A percentile compares a stretch with the other conserved stretches of the same genome.
phyloP scores from a whole-genome alignment of 495 filamentous ascomycete genomes.

The Penicillium psychrofluorescens region DNA sequence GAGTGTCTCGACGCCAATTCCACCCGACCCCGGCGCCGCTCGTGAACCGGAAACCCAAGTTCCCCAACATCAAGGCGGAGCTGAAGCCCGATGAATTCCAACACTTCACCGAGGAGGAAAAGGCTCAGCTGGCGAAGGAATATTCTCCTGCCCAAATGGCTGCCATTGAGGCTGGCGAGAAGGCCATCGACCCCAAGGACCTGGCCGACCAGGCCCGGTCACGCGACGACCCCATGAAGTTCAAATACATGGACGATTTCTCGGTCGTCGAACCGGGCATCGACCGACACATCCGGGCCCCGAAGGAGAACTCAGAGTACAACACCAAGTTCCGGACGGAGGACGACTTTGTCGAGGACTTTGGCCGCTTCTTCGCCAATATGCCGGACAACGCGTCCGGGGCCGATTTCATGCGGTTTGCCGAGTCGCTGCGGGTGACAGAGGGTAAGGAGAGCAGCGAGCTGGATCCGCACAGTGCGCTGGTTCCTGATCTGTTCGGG shows the following conservation, averaged over 20 bases:
- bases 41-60: slow-evolving; percentile 28
- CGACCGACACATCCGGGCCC: slow-evolving; percentile 54
- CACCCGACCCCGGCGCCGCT: slow-evolving; percentile 36
- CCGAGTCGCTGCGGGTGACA: slow-evolving; percentile 40
- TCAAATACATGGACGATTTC: slow-evolving; percentile 84
- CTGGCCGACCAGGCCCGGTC: slow-evolving; percentile 62
- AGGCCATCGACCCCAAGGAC: slow-evolving; percentile 70
- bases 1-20: slow-evolving; percentile 44
- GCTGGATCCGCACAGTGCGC: slow-evolving; percentile 34
- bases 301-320: slow-evolving; percentile 50
- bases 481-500: slow-evolving; percentile 45
- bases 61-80: slow-evolving; percentile 13
- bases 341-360: slow-evolving; percentile 47
- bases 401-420: slow-evolving; percentile 39
- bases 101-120: slow-evolving; percentile 63
- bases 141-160: slow-evolving; percentile 77
- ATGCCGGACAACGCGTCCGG: slow-evolving; percentile 38
- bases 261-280: slow-evolving; percentile 65
- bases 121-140: slow-evolving; percentile 48
- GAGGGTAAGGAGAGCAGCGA: slow-evolving; percentile 46
- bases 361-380: slow-evolving; percentile 49
- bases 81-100: slow-evolving; percentile 43
- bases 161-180: slow-evolving; percentile 83
- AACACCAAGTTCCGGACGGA: slow-evolving; percentile 53
- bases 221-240: slow-evolving; percentile 60